Conservation (phyloP, 1,284 basidiomycete genomes). For the Chondrostereum purpureum region DNA sequence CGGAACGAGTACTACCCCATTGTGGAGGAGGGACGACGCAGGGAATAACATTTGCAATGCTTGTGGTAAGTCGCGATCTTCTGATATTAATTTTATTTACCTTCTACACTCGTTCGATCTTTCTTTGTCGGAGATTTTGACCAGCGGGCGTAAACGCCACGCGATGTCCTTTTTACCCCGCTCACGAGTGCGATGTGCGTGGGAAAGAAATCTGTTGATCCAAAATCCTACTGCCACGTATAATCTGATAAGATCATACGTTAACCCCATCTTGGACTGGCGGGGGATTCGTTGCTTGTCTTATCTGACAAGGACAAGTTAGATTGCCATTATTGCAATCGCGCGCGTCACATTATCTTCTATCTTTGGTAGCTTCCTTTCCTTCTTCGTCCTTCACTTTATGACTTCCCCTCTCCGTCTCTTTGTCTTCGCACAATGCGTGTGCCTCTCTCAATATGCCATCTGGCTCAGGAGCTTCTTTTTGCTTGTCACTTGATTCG, state of each 20-base stretch:
- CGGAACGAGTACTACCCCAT: conserved; percentile 88
- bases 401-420: no score
- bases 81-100: conserved; percentile 12
- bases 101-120: conserved; percentile 17
- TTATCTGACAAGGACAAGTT: no score
- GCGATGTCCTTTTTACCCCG: conserved; percentile 13
- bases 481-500: no score
- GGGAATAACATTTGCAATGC: conserved; percentile 92
- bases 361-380: no score
- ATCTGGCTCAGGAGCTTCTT: no score
- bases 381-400: no score
- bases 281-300: neutral
- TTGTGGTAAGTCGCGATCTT: conserved; percentile 74
- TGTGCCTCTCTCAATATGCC: no score
- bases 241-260: neutral
- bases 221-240: neutral
- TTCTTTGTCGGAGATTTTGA: conserved; percentile 21
- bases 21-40: conserved; percentile 91
- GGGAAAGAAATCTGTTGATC: neutral
- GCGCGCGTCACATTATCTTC: no score
- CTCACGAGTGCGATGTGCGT: neutral
- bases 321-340: no score
- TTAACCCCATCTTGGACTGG: neutral
- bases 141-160: no score
- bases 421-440: no score